Base-by-base conservation (phyloP, 2,329 filamentous ascomycete genomes). In the Claviceps humidiphila region DNA sequence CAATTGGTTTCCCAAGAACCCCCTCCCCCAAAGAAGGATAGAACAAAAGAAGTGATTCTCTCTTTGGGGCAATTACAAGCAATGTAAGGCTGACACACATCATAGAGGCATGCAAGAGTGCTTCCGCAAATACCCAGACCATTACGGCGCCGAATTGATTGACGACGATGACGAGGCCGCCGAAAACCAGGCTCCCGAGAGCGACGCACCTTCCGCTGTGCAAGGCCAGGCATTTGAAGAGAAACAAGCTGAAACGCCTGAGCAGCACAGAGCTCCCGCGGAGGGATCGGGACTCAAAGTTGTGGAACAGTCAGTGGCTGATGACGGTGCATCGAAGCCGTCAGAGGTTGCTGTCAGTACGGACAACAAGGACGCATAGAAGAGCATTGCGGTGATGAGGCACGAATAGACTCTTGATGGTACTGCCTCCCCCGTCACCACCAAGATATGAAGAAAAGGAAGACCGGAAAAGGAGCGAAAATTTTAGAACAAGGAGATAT, bases 21-120 rank as follows among this genome's bases (percentile, higher is more conserved):
- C 30, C 4, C 30, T 9, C 20, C 20, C 22, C 22, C 22, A 22
- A 22, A 9, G 8, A 11, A 11, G 30, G 30, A 34, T 4, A 11
- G 11, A 11, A 34, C 30, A 34, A 34, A 34, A 34, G 9, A 34
- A 11, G 8, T 9, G 30, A 30, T 30, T 30, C 8, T 30, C 9
- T 9, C 24, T 24, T 24, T 24, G 24, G 24, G 24, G 24, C 5
- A 24, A 24, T 24, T 24, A 24, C 24, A 24, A 6, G 24, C 24
- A 24, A 24, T 24, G 24, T 1, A 30, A 34, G 22, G 26, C 55
- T 67, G 62, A 74, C 53, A 41, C 56, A 57, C 51, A 51, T 22
- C 53, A 61, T 60, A 95, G 90, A 77, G 82, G 78, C 61, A 98
- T 98, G 93, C 93, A 97, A 74, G 85, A 91, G 63, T 98, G 93